A percentile compares a stretch with the other conserved stretches of the same genome.
Evolutionary conservation across 306 rosid genomes (phyloP).

Genomic region (Corylus americana): DNA sequence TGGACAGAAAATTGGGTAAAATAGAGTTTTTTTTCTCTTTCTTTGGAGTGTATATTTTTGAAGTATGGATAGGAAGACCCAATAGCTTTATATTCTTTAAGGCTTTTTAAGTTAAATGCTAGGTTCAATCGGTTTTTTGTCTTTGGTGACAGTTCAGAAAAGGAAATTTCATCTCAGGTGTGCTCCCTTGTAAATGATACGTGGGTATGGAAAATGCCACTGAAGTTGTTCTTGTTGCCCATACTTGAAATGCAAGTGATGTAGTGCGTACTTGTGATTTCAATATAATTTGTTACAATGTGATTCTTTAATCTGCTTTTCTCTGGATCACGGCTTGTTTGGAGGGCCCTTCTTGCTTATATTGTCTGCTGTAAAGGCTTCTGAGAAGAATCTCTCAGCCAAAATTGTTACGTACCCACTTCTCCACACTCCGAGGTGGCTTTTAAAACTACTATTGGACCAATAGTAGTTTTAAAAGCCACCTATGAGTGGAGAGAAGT

Average conservation of each 20-base stretch:
- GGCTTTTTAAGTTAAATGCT: constrained; percentile 15
- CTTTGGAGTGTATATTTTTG: constrained; percentile 35
- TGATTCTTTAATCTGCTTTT: constrained; percentile 1
- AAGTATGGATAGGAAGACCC: constrained; percentile 34
- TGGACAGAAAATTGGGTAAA: not conserved
- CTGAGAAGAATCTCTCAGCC: not conserved
- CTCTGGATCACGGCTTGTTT: not conserved
- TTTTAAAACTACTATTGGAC: too few relatives aligned
- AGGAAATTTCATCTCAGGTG: constrained; percentile 22
- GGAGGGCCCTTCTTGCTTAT: not conserved
- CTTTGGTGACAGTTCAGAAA: constrained; percentile 19
- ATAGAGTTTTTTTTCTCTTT: constrained; percentile 18
- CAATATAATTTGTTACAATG: constrained; percentile 10
- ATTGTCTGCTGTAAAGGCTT: not conserved
- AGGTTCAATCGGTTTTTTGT: constrained; percentile 13
- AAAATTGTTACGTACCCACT: not conserved
- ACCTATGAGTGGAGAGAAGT: too few relatives aligned
- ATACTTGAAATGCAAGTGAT: constrained; percentile 15
- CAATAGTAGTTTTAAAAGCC: too few relatives aligned
- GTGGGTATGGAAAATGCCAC: constrained; percentile 13
- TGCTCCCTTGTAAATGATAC: constrained; percentile 39
- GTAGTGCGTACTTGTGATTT: constrained; percentile 8
- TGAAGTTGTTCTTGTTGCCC: constrained; percentile 21
- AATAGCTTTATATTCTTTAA: constrained; percentile 22
- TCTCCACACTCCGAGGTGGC: too few relatives aligned